A percentile compares a stretch with the other conserved stretches of the same genome.
These are phyloP conservation scores for Aspergillus neotritici DNA, from an alignment of 2,329 filamentous ascomycete species.

Conservation along the genomic window DNA sequence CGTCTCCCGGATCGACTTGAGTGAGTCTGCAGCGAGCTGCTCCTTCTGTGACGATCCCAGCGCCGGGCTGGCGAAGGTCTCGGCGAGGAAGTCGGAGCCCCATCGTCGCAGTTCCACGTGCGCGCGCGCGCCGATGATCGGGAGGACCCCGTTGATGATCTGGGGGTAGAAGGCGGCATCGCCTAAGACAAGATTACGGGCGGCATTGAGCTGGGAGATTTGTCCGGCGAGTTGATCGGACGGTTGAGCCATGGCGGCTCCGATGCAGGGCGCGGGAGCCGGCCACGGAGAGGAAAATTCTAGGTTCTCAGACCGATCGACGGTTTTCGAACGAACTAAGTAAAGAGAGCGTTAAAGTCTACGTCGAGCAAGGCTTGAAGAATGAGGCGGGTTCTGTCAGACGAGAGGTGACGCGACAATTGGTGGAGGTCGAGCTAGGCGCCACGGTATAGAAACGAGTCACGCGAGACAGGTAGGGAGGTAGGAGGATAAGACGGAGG, in stretches of 20 bases:
- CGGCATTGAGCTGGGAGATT: constrained; percentile 81
- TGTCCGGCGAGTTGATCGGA: constrained; percentile 63
- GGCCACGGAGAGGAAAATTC: constrained; percentile 5
- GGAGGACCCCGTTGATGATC: constrained; percentile 88
- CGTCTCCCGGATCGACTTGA: constrained; percentile 69
- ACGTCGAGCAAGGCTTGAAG: no score
- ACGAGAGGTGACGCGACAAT: no score
- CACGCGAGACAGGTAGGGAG: no score
- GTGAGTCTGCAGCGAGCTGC: constrained; percentile 66
- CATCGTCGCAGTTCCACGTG: constrained; percentile 82
- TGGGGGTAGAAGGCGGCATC: constrained; percentile 85
- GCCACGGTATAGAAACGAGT: no score
- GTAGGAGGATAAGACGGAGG: no score
- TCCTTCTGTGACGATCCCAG: constrained; percentile 73
- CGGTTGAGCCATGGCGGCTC: constrained; percentile 49
- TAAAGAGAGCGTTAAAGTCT: no score
- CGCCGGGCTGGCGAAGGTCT: constrained; percentile 90
- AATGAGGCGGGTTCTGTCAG: no score
- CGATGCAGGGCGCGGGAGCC: constrained; percentile 6
- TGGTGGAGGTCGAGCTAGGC: no score
- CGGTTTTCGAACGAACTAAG: not conserved
- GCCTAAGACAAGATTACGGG: constrained; percentile 79
- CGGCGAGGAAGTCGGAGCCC: constrained; percentile 92
- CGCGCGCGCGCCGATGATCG: constrained; percentile 72
- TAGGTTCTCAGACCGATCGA: constrained; percentile 6